Evolutionary conservation across 2,329 filamentous ascomycete species (phyloP), one percentile per base, ranked within the genome.

Genomic region (Chaetomiaceae sp.): DNA sequence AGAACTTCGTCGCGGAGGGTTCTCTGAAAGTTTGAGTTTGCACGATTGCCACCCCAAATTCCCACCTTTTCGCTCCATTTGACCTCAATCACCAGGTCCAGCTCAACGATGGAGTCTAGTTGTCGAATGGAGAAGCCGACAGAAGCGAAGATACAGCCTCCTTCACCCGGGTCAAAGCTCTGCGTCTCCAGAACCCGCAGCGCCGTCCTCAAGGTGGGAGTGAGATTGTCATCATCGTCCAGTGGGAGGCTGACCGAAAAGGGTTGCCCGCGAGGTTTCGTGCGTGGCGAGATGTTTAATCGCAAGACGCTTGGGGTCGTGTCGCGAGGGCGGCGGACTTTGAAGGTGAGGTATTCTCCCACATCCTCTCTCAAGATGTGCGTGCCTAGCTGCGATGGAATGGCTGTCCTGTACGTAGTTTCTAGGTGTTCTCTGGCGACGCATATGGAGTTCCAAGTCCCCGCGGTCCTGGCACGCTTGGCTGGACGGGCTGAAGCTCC

Each of bases 31-130:
- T 41, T 49, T 1, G 50, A 44, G 10, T 48, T 29, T 15, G 42
- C 27, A 39, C 40, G 40, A 6, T 52, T 41, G 24, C 44, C 50
- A 9, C 48, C 48, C 43, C 46, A 56, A 12, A 56, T 38, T n/a
- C 37, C 47, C 12, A 20, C 15, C 29, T 52, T 59, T 12, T 54
- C 51, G 37, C 60, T 63, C 63, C 64, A 66, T 15, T 54, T 50
- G 11, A 66, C 42, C 14, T 62, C 42, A 15, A 59, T 46, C 4
- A 24, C 38, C 11, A 59, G 11, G 3, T 38, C 30, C 22, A 58
- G 29, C 10, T 45, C 4, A 4, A 53, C 19, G 6, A 29, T 12
- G 1, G 35, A 10, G 8, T 38, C 49, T 12, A 35, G 4, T 35
- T 51, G 49, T 2, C 30, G 41, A 29, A 55, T 22, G 10, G 45